A percentile compares a stretch with the other conserved stretches of the same genome.
Conservation (phyloP, 306 rosid genomes). For the Malus sylvestris region DNA sequence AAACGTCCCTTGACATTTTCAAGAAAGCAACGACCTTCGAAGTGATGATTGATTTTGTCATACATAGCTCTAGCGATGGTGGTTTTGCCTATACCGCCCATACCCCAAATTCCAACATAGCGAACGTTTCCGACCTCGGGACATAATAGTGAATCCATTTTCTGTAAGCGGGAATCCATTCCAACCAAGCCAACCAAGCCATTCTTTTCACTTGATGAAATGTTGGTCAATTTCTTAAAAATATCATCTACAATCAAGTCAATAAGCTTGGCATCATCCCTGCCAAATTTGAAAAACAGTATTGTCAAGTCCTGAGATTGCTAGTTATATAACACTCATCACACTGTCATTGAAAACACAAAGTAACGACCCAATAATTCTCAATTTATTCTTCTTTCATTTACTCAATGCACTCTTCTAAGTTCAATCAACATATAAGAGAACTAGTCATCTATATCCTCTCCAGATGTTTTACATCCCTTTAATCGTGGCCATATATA, state of each 20-base stretch:
- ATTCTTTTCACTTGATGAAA: background rate
- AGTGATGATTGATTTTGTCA: background rate
- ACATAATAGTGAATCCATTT: background rate
- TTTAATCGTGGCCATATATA: too few relatives aligned
- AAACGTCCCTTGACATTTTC: constrained; percentile 5
- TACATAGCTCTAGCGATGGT: constrained; percentile 19
- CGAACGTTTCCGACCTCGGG: background rate
- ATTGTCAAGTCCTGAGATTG: too few relatives aligned
- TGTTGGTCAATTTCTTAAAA: background rate
- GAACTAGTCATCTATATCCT: too few relatives aligned
- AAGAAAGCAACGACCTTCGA: constrained; percentile 10
- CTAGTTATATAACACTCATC: too few relatives aligned
- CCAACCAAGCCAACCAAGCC: constrained; percentile 22
- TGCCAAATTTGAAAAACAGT: background rate
- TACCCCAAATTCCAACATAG: constrained; percentile 22
- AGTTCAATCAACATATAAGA: too few relatives aligned
- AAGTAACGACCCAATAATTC: too few relatives aligned
- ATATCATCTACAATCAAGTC: background rate
- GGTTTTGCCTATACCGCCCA: constrained; percentile 30
- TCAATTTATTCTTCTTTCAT: too few relatives aligned
- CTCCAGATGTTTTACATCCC: too few relatives aligned
- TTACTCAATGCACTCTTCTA: too few relatives aligned
- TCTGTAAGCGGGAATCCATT: background rate
- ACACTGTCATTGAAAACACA: too few relatives aligned
- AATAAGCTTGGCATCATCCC: background rate